These are phyloP conservation scores for Trypanosoma scelopori DNA, from an alignment of 208 protist genomes.

Conservation along the genomic window DNA sequence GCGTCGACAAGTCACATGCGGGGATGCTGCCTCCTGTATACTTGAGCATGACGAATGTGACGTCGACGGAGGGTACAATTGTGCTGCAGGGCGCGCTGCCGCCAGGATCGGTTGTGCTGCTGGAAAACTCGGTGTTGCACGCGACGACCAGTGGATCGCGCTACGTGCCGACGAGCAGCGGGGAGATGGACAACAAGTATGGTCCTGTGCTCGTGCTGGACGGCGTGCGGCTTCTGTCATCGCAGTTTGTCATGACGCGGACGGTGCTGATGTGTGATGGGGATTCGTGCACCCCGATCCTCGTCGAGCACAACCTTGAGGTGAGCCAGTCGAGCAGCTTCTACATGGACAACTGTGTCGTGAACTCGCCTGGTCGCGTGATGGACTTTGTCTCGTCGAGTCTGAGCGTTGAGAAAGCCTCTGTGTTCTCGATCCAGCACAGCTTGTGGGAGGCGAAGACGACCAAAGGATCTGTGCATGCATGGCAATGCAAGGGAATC, in stretches of 20 bases:
- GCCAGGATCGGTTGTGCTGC: background rate
- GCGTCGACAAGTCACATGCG: background rate
- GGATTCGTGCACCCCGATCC: constrained; percentile 2
- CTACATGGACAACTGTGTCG: constrained; percentile 21
- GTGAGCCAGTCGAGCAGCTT: background rate
- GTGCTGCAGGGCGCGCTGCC: constrained; percentile 3
- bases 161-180: constrained; percentile 4
- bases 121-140: constrained; percentile 1
- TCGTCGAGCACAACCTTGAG: constrained; percentile 13
- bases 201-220: constrained; percentile 9
- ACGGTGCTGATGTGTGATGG: constrained; percentile 2
- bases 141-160: background rate
- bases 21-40: background rate
- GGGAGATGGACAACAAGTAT: background rate
- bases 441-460: constrained; percentile 1
- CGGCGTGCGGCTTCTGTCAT: constrained; percentile 1
- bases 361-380: background rate
- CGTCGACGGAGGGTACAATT: constrained; percentile 14
- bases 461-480: background rate
- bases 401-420: background rate
- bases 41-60: constrained; percentile 13
- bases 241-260: constrained; percentile 8
- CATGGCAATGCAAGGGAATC: constrained; percentile 2
- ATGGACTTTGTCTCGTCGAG: constrained; percentile 1
- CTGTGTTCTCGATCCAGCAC: constrained; percentile 17